Base-by-base conservation (phyloP, 148 eudicot genomes). In the Amaranthus cruentus region DNA sequence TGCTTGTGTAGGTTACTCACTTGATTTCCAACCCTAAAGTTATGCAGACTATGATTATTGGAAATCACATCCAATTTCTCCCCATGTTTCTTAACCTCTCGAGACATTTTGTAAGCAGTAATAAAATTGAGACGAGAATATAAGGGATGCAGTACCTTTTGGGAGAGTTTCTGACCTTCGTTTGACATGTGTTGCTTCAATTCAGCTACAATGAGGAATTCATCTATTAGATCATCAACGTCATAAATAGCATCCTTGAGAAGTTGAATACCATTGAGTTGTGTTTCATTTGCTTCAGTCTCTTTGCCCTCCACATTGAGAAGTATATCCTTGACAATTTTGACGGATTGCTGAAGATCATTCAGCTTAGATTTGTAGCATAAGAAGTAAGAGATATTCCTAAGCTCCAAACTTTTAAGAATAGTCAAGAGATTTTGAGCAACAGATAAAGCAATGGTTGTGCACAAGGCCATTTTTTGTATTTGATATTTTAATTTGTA, bases 211-310 rank as follows among this genome's bases (percentile, higher is more conserved):
- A 63, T 56, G 18, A 56, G 6, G 48, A 44, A 56, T 53, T 55
- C 18, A 47, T 70, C 73, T 6, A 70, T 15, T 0, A 56, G 59
- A 56, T 70, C 73, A 6, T 70, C 73, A 12, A 63, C 38, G 38
- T 28, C 38, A 28, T 28, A 28, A 28, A 28, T 28, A 28, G 2
- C 38, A 28, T 28, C 38, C 63, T 70, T 70, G 63, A 70, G 63
- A 52, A 43, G 46, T 9, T 70, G 42, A 58, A 70, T 56, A 6
- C 15, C 44, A 28, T 28, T 28, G 53, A 7, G 8, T 46, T 9
- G 43, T 47, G 51, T 13, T 14, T 56, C n/a, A 11, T 7, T n/a
- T 11, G 9, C 8, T 8, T 43, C 53, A 55, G 9, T 55, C 5
- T 56, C 43, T 56, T 70, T 62, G 7, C n/a, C 14, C 9, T 46